These are phyloP conservation scores for Ganoderma meredithae DNA, from an alignment of 1,284 basidiomycete species.

Conservation along the genomic window DNA sequence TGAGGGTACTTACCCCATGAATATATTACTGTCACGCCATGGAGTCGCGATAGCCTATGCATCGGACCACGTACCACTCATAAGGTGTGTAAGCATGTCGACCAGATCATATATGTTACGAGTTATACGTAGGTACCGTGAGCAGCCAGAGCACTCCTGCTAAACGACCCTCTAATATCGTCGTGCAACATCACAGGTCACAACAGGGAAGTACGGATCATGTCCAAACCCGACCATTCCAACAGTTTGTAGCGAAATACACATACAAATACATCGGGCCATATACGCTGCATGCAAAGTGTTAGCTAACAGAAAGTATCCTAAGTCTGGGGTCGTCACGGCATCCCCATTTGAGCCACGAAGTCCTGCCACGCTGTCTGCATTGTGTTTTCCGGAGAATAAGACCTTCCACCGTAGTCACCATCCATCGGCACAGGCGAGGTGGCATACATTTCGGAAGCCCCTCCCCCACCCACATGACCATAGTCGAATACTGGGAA, in stretches of 20 bases:
- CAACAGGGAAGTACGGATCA: neutral
- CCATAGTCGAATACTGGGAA: constrained; percentile 82
- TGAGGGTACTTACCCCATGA: too few relatives aligned
- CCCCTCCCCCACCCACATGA: constrained; percentile 38
- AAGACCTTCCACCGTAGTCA: constrained; percentile 37
- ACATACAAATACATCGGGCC: constrained; percentile 13
- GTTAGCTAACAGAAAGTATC: neutral
- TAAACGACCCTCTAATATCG: neutral
- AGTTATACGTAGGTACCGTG: neutral
- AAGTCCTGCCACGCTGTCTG: constrained; percentile 50
- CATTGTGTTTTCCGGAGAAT: constrained; percentile 43
- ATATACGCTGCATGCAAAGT: constrained; percentile 3
- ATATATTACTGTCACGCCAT: neutral
- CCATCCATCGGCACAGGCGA: constrained; percentile 39
- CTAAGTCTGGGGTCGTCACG: constrained; percentile 13
- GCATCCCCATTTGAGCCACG: constrained; percentile 46
- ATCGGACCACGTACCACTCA: too few relatives aligned
- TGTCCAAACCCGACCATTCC: neutral
- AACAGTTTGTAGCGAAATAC: neutral
- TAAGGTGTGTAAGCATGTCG: neutral
- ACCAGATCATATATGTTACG: neutral
- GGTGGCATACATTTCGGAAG: constrained; percentile 31
- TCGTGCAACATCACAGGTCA: neutral
- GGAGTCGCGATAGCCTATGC: too few relatives aligned
- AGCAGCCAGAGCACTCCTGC: neutral